Evolutionary conservation across 441 rosid species (phyloP).

Genomic region (Oxalis stricta): DNA sequence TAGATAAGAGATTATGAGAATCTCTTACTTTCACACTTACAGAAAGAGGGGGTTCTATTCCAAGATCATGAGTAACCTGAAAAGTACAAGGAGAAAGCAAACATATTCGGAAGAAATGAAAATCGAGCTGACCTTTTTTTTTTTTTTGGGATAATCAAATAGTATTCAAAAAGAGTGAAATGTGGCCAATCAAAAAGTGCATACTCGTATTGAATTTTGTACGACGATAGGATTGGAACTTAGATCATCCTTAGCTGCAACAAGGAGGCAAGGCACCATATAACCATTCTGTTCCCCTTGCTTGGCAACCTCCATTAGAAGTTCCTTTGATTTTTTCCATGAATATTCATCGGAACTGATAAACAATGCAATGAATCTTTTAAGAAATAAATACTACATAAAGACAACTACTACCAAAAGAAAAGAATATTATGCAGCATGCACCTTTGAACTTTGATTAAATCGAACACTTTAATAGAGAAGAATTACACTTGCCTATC

Average conservation of each 20-base stretch:
- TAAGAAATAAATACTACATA: not conserved
- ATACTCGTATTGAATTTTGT: constrained; percentile 51
- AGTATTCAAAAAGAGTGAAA: too few species aligned
- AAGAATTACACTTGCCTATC: constrained; percentile 37
- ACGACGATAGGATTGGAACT: constrained; percentile 45
- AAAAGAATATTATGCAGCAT: not conserved
- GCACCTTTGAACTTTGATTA: not conserved
- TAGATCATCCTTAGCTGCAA: constrained; percentile 68
- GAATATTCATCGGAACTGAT: constrained; percentile 58
- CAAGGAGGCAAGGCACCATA: constrained; percentile 53
- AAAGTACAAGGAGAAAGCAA: not conserved
- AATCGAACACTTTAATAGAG: not conserved
- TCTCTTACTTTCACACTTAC: constrained; percentile 39
- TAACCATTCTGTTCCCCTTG: constrained; percentile 45
- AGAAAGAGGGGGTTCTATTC: constrained; percentile 53
- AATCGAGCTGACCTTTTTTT: constrained; percentile 31
- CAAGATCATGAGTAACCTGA: constrained; percentile 52
- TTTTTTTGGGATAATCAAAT: too few species aligned
- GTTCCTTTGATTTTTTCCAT: constrained; percentile 56
- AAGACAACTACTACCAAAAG: not conserved
- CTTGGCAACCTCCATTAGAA: constrained; percentile 53
- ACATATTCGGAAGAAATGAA: not conserved
- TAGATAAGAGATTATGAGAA: constrained; percentile 28
- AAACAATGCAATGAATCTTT: not conserved
- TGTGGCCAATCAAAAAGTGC: too few species aligned